Percentiles rank a stretch among this genome's conserved stretches.
Evolutionary conservation across 768 basidiomycete genomes (phyloP).

Genomic region (Tulasnella sp.): DNA sequence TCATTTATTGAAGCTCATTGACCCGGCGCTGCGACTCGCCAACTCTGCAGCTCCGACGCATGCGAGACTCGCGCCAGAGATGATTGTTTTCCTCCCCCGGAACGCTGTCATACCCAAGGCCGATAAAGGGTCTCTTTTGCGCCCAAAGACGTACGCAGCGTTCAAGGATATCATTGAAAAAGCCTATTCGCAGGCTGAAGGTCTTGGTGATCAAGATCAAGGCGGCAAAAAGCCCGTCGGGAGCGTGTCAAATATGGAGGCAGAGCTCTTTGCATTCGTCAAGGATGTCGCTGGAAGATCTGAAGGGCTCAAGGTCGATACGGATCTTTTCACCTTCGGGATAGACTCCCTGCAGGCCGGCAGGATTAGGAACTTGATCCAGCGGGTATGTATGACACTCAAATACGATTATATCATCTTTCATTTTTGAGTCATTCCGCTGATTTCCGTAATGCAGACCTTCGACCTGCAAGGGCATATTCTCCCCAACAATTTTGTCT

Average conservation of each 20-base stretch:
- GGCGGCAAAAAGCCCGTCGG: not conserved
- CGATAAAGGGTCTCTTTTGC: slow-evolving; percentile 42
- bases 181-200: slow-evolving; percentile 17
- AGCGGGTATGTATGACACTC: slow-evolving; percentile 29
- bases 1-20: slow-evolving; percentile 32
- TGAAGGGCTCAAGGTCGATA: slow-evolving; percentile 32
- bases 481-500: slow-evolving; percentile 31
- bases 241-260: not conserved
- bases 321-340: slow-evolving; percentile 37
- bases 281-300: slow-evolving; percentile 33
- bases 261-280: slow-evolving; percentile 20
- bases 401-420: no score
- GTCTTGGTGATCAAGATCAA: not conserved
- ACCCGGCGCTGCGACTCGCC: slow-evolving; percentile 40
- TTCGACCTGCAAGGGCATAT: not conserved
- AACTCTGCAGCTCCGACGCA: slow-evolving; percentile 44
- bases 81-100: slow-evolving; percentile 39
- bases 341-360: slow-evolving; percentile 46
- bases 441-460: slow-evolving; percentile 16
- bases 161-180: slow-evolving; percentile 39
- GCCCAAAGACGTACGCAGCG: slow-evolving; percentile 41
- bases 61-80: slow-evolving; percentile 41
- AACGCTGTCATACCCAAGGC: slow-evolving; percentile 38
- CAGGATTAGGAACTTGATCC: slow-evolving; percentile 39
- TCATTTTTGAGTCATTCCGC: slow-evolving; percentile 22